A percentile compares a stretch with the other conserved stretches of the same genome.
Evolutionary conservation across 208 protist species (phyloP).

Genomic region (Trypanosoma scelopori): DNA sequence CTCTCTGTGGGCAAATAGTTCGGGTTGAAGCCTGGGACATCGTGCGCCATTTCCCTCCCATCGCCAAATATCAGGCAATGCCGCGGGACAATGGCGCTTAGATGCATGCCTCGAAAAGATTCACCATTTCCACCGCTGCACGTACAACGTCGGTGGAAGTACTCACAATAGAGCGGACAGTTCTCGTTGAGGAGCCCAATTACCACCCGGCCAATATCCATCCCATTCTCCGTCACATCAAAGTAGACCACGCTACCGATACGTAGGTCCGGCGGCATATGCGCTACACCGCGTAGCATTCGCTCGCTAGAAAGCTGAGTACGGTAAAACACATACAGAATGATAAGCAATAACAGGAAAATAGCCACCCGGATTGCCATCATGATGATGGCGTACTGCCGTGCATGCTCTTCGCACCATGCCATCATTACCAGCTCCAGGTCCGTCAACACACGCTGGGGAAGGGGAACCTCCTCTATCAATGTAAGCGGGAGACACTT

Average conservation of each 20-base stretch:
- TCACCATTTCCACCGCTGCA: conserved; percentile 65
- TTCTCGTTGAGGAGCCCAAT: conserved; percentile 87
- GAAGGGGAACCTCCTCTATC: conserved; percentile 82
- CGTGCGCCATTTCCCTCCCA: conserved; percentile 71
- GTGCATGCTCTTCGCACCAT: conserved; percentile 86
- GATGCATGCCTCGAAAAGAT: conserved; percentile 79
- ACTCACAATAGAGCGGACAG: conserved; percentile 89
- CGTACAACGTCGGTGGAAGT: conserved; percentile 87
- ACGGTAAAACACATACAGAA: conserved; percentile 84
- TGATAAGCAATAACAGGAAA: conserved; percentile 70
- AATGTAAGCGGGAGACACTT: conserved; percentile 71
- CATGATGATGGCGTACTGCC: conserved; percentile 76
- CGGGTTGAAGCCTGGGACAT: conserved; percentile 71
- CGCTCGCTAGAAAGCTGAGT: conserved; percentile 78
- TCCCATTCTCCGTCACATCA: conserved; percentile 82
- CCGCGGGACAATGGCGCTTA: conserved; percentile 70
- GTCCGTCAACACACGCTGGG: conserved; percentile 72
- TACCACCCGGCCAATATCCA: conserved; percentile 76
- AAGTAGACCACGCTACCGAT: conserved; percentile 90
- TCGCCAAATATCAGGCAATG: conserved; percentile 86
- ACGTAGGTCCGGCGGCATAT: conserved; percentile 78
- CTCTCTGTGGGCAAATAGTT: conserved; percentile 79
- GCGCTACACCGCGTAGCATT: conserved; percentile 76
- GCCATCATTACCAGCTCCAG: conserved; percentile 88
- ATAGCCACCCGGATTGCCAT: conserved; percentile 54